Evolutionary conservation across 2,329 filamentous ascomycete genomes (phyloP), one percentile per base, ranked within the genome.

Genomic region (Exophiala sp.): DNA sequence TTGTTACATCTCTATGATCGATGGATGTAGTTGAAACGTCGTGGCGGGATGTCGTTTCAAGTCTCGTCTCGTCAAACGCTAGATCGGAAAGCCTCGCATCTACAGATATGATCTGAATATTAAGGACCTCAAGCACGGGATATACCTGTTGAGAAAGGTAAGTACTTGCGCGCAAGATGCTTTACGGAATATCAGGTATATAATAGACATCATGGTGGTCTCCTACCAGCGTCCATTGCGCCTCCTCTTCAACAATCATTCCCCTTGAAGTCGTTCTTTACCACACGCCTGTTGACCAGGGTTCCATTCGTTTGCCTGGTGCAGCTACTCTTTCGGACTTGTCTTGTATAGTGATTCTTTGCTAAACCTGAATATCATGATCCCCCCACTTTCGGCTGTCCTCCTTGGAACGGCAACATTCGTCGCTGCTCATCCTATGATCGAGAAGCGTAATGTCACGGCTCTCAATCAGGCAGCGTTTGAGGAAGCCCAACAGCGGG

Each of bases 401-500:
- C 34, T 57, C 20, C 40, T 57, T 10, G 54, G 48, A 21, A 16
- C 34, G 14, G 50, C 54, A 33, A 53, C 50, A 9, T 29, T 57
- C 16, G 24, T 52, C 35, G 46, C 39, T 20, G 54, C 38, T 14
- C 42, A 21, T 32, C 54, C 54, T 6, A 18, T 53, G 14, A 39
- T 46, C 9, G 53, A 53, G 29, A 51, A 50, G 21, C 69, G 78
- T 16, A 77, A 75, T 14, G 78, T 79, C 6, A 75, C 73, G n/a
- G 69, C 65, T 1, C 69, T 82, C 36, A 68, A 78, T 52, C 78
- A 78, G 1, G 72, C 74, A 1, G 76, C 78, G 0, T 78, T 73
- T 1, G 78, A 77, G 1, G 73, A 79, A 60, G 69, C 78, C 8
- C 73, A 81, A 38, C 53, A 69, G 21, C 73, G 74, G 33, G 78